These are phyloP conservation scores for Sordariomycetes sp. DNA, from an alignment of 2,329 filamentous ascomycete genomes.

Conservation along the genomic window DNA sequence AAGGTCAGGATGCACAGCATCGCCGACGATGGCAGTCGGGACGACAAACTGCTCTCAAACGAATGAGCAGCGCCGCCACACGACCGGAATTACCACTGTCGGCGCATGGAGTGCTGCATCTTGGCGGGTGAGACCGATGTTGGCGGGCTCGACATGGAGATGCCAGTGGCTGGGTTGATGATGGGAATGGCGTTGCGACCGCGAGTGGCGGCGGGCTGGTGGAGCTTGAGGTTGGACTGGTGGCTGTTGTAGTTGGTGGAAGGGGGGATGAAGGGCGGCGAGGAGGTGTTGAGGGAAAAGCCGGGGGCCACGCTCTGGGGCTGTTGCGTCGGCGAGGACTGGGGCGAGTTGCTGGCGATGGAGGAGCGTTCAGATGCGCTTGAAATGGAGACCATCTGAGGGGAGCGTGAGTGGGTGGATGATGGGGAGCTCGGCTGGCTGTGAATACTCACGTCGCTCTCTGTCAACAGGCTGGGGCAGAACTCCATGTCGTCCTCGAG, in stretches of 20 bases:
- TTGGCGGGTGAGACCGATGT: slow-evolving; percentile 57
- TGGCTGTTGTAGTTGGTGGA: slow-evolving; percentile 50
- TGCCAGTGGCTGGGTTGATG: slow-evolving; percentile 88
- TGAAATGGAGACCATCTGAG: slow-evolving; percentile 81
- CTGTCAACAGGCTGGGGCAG: slow-evolving; percentile 83
- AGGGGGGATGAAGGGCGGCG: slow-evolving; percentile 57
- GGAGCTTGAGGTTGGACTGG: slow-evolving; percentile 64
- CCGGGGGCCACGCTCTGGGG: slow-evolving; percentile 69
- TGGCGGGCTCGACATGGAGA: slow-evolving; percentile 81
- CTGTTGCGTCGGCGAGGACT: slow-evolving; percentile 83
- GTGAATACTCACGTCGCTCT: slow-evolving; percentile 69
- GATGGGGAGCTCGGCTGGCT: slow-evolving; percentile 2
- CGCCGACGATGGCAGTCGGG: slow-evolving; percentile 19
- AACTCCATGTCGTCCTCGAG: slow-evolving; percentile 95
- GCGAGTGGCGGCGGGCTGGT: slow-evolving; percentile 84
- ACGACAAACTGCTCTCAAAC: too few relatives aligned
- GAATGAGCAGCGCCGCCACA: slow-evolving; percentile 1
- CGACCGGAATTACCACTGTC: slow-evolving; percentile 41
- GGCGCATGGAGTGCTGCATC: slow-evolving; percentile 45
- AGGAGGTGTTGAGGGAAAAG: slow-evolving; percentile 62
- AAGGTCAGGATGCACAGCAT: slow-evolving; percentile 21
- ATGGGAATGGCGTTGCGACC: slow-evolving; percentile 95
- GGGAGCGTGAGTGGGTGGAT: slow-evolving; percentile 1
- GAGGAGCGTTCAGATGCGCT: slow-evolving; percentile 92
- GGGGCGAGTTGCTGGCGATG: slow-evolving; percentile 86